Conservation (phyloP, 2,329 filamentous ascomycete genomes). For the Raffaelea albimanens region DNA sequence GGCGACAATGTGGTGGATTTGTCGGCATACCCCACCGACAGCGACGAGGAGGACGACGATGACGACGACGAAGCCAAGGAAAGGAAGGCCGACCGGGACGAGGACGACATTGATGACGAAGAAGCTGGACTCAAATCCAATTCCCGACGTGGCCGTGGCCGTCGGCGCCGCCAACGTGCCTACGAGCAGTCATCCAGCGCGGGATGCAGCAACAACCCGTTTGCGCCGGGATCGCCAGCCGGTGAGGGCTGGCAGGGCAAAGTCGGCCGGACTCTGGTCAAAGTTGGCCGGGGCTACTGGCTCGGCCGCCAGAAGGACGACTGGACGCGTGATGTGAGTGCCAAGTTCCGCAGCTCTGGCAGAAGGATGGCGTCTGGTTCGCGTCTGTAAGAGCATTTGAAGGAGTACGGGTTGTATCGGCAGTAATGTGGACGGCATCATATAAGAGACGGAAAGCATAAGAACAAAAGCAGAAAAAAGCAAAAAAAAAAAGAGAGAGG, state of each 20-base stretch:
- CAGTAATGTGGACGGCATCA: background rate
- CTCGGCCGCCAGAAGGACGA: constrained; percentile 54
- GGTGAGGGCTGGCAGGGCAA: constrained; percentile 72
- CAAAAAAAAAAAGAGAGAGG: background rate
- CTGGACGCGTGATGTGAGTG: constrained; percentile 55
- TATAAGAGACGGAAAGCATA: background rate
- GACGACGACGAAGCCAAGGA: constrained; percentile 20
- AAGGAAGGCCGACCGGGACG: constrained; percentile 24
- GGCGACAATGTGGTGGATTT: constrained; percentile 29
- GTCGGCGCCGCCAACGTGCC: constrained; percentile 8
- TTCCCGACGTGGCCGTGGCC: constrained; percentile 5
- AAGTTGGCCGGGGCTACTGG: constrained; percentile 70
- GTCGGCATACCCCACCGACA: constrained; percentile 20
- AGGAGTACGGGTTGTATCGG: background rate
- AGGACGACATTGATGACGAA: constrained; percentile 27
- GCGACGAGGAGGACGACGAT: constrained; percentile 35
- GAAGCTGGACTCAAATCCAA: constrained; percentile 9
- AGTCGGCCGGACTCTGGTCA: constrained; percentile 70
- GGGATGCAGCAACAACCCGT: constrained; percentile 42
- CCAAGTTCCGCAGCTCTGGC: constrained; percentile 14
- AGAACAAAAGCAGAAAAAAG: background rate
- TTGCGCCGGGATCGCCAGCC: constrained; percentile 58
- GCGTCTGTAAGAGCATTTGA: background rate
- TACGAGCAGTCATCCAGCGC: background rate
- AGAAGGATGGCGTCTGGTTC: background rate